Conservation (phyloP, 495 filamentous ascomycete genomes). For the Neurospora hispaniola region DNA sequence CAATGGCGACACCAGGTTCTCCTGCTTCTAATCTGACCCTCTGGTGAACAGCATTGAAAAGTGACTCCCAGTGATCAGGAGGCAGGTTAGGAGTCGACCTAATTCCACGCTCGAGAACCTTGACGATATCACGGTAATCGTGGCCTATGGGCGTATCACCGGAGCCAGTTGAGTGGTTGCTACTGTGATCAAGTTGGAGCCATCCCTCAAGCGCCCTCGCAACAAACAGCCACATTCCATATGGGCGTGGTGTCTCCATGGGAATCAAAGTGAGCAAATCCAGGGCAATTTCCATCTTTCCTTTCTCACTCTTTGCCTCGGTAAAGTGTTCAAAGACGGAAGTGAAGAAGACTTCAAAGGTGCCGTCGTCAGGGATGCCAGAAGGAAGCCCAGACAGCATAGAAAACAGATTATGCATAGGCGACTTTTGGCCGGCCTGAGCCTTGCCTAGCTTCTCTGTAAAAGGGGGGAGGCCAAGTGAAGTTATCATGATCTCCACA, state of each 20-base stretch:
- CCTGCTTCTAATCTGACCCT: constrained; percentile 55
- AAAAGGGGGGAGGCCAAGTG: constrained; percentile 64
- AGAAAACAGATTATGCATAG: constrained; percentile 41
- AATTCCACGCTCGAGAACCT: constrained; percentile 54
- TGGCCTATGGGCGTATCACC: constrained; percentile 31
- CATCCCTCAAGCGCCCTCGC: constrained; percentile 19
- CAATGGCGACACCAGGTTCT: constrained; percentile 47
- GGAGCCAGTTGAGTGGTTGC: constrained; percentile 22
- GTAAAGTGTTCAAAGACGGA: constrained; percentile 36
- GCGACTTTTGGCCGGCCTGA: constrained; percentile 25
- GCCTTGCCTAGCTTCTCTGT: constrained; percentile 54
- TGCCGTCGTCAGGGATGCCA: constrained; percentile 32
- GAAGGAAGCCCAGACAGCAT: constrained; percentile 33
- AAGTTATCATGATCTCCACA: constrained; percentile 48
- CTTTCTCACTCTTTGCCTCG: constrained; percentile 29
- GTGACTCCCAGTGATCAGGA: constrained; percentile 45
- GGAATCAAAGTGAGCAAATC: constrained; percentile 31
- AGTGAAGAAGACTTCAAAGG: constrained; percentile 29
- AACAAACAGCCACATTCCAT: constrained; percentile 32
- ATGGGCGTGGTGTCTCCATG: constrained; percentile 25
- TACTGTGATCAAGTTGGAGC: constrained; percentile 24
- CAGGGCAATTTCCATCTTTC: constrained; percentile 30
- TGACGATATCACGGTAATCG: constrained; percentile 61
- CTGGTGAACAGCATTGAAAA: constrained; percentile 49
- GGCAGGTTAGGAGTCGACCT: constrained; percentile 34